Evolutionary conservation across 331 rosid genomes (phyloP).

Genomic region (Telfairia occidentalis): DNA sequence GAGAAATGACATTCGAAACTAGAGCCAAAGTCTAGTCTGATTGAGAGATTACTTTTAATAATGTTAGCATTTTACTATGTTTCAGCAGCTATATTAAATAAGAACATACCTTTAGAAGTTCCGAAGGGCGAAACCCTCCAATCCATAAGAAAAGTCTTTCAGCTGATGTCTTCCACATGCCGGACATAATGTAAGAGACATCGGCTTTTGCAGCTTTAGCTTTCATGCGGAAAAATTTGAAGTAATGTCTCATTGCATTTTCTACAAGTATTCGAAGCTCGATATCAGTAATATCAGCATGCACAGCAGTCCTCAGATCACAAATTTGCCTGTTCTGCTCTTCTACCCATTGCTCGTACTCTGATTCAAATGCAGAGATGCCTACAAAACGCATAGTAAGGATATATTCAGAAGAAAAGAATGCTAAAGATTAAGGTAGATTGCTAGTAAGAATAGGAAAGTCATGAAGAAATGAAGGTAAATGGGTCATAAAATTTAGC

Average conservation of each 20-base stretch:
- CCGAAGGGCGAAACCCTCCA: conserved; percentile 98
- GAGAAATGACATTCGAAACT: neutral
- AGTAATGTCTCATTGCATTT: conserved; percentile 55
- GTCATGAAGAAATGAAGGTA: neutral
- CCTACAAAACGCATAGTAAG: conserved; percentile 33
- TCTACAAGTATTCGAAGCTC: conserved; percentile 65
- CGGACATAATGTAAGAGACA: conserved; percentile 66
- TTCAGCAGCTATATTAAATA: neutral
- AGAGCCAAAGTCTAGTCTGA: neutral
- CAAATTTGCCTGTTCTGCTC: conserved; percentile 51
- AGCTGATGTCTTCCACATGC: conserved; percentile 82
- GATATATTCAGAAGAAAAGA: conserved; percentile 15
- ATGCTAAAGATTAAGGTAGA: neutral
- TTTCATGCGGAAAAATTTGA: conserved; percentile 60
- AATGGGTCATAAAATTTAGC: neutral
- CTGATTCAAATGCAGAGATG: conserved; percentile 58
- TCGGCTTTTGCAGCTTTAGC: conserved; percentile 74
- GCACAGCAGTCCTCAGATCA: conserved; percentile 56
- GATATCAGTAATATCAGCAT: conserved; percentile 39
- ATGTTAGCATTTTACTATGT: neutral
- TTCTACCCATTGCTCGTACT: conserved; percentile 71
- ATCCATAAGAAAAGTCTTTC: conserved; percentile 85
- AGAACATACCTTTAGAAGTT: conserved; percentile 56
- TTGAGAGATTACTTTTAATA: neutral
- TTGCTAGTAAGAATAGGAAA: neutral